phyloP scores from a whole-genome alignment of 768 basidiomycete species.

The Leccinum variicolor region DNA sequence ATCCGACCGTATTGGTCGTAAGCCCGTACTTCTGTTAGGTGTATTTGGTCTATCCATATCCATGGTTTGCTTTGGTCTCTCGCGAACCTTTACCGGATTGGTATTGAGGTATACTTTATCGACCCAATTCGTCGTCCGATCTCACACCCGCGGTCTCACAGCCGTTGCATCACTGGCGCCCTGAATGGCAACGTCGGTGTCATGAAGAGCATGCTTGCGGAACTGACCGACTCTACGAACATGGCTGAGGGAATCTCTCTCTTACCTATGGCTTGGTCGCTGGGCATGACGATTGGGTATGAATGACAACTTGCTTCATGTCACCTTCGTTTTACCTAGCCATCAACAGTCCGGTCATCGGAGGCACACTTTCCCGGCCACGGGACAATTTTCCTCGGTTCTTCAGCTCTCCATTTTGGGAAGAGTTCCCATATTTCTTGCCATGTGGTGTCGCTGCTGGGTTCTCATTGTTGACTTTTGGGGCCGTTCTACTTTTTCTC shows the following conservation, averaged over 20 bases:
- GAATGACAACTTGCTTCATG: not conserved
- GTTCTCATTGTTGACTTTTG: constrained; percentile 26
- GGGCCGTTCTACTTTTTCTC: constrained; percentile 20
- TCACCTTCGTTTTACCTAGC: not conserved
- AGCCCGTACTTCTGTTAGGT: constrained; percentile 45
- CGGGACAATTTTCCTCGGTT: constrained; percentile 51
- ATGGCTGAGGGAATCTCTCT: constrained; percentile 37
- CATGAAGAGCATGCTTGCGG: constrained; percentile 70
- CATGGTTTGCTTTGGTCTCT: constrained; percentile 62
- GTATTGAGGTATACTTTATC: constrained; percentile 47
- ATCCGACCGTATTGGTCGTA: constrained; percentile 46
- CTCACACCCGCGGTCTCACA: constrained; percentile 11
- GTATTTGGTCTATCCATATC: constrained; percentile 41
- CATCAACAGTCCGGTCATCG: constrained; percentile 49
- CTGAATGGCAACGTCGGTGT: constrained; percentile 63
- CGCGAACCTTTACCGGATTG: constrained; percentile 52
- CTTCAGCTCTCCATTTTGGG: constrained; percentile 50
- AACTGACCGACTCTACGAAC: constrained; percentile 62
- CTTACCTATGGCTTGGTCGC: constrained; percentile 34
- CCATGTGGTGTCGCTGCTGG: constrained; percentile 34
- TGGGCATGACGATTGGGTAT: constrained; percentile 35
- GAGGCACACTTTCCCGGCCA: constrained; percentile 53
- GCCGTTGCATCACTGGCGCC: constrained; percentile 64
- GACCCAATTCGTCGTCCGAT: not conserved
- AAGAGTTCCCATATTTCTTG: constrained; percentile 38